Percentiles rank a stretch among this genome's conserved stretches.
Conservation (phyloP, 768 basidiomycete species). For the Rhizopogon sp. region DNA sequence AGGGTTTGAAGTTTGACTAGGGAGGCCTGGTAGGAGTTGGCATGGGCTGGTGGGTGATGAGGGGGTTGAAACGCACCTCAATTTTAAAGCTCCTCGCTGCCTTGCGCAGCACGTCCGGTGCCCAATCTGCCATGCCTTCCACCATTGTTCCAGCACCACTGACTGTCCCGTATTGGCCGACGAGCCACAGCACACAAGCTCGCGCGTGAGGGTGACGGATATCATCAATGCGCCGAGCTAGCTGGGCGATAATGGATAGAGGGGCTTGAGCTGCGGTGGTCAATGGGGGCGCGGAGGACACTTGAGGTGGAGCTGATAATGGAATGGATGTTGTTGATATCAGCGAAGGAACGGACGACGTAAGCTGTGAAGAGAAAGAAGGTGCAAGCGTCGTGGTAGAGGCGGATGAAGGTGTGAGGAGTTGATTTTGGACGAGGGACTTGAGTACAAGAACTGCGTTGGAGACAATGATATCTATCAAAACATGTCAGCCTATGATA, state of each 20-base stretch:
- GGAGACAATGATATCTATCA: slow-evolving; percentile 67
- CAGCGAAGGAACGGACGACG: slow-evolving; percentile 8
- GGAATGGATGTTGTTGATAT: not conserved
- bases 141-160: slow-evolving; percentile 30
- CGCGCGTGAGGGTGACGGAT: slow-evolving; percentile 77
- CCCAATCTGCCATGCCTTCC: slow-evolving; percentile 70
- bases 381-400: slow-evolving; percentile 8
- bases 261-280: slow-evolving; percentile 33
- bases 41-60: too few species aligned
- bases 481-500: not conserved
- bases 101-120: slow-evolving; percentile 85
- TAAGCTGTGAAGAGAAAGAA: slow-evolving; percentile 5
- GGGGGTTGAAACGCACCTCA: slow-evolving; percentile 48
- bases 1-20: slow-evolving; percentile 80
- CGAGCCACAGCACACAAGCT: slow-evolving; percentile 89
- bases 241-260: slow-evolving; percentile 66
- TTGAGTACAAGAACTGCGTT: slow-evolving; percentile 84
- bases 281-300: slow-evolving; percentile 18
- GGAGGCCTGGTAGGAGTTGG: slow-evolving; percentile 35
- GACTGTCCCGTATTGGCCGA: slow-evolving; percentile 75
- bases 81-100: slow-evolving; percentile 63
- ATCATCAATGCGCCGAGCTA: slow-evolving; percentile 74
- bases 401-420: slow-evolving; percentile 32
- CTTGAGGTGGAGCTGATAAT: not conserved
- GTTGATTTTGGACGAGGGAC: slow-evolving; percentile 69